These are phyloP conservation scores for Volvox carteri DNA, from an alignment of 163 green algal species.

Conservation along the genomic window DNA sequence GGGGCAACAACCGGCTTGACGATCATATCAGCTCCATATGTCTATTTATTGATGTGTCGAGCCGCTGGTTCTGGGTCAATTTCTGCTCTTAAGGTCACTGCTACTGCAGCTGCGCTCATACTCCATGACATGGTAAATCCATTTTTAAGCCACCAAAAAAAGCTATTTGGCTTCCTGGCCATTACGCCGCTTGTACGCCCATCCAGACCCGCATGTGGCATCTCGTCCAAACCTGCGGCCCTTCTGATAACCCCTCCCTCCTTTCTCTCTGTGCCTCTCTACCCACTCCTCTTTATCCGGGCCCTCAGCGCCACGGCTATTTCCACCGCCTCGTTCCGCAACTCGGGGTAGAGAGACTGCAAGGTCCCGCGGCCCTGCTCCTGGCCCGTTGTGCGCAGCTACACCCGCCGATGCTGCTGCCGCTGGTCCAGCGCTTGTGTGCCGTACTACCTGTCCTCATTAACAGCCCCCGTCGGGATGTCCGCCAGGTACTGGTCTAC, in stretches of 20 bases:
- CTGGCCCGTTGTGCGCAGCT: slow-evolving; percentile 31
- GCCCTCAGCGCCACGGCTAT: slow-evolving; percentile 23
- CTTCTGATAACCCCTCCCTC: neutral
- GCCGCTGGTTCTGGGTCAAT: no score
- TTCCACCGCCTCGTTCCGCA: slow-evolving; percentile 39
- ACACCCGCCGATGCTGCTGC: slow-evolving; percentile 30
- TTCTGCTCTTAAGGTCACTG: no score
- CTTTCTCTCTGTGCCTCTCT: neutral
- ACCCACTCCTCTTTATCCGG: neutral
- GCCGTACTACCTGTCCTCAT: slow-evolving; percentile 36
- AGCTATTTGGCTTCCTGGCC: no score
- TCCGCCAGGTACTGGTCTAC: slow-evolving; percentile 14
- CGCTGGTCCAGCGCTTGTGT: neutral
- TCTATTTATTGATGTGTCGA: no score
- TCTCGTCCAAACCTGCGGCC: no score
- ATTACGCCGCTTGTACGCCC: no score
- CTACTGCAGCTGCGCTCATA: no score
- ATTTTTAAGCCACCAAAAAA: no score
- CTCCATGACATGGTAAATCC: no score
- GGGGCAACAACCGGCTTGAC: no score
- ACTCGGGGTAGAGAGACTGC: slow-evolving; percentile 17
- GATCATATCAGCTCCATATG: no score
- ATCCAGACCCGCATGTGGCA: no score
- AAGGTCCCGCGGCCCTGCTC: slow-evolving; percentile 30
- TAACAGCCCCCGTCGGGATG: neutral